Conservation (phyloP, 441 rosid species). For the Erodium trifolium region DNA sequence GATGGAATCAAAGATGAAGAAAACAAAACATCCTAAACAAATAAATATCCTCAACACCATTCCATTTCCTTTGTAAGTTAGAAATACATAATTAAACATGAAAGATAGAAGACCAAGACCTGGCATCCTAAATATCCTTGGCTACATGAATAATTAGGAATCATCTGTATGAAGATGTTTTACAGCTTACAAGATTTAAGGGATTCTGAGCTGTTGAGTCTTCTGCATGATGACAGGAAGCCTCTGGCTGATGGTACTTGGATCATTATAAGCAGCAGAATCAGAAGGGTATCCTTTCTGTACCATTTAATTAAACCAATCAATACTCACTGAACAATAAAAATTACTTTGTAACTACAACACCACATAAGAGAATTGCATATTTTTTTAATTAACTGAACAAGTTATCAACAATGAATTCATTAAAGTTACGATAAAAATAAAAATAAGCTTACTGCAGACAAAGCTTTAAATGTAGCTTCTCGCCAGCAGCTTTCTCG, state of each 20-base stretch:
- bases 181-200: constrained; percentile 31
- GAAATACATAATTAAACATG: background rate
- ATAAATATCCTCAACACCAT: background rate
- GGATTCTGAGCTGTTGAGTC: constrained; percentile 62
- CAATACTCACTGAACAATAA: constrained; percentile 7
- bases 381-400: background rate
- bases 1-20: constrained; percentile 2
- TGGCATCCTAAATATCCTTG: background rate
- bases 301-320: constrained; percentile 24
- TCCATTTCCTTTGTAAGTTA: background rate
- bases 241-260: constrained; percentile 71
- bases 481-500: constrained; percentile 94
- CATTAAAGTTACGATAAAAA: background rate
- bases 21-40: background rate
- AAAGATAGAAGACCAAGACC: background rate
- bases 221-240: constrained; percentile 64
- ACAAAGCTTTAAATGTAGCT: constrained; percentile 55
- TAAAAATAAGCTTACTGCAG: constrained; percentile 42
- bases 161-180: constrained; percentile 18
- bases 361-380: background rate
- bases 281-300: constrained; percentile 84
- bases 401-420: constrained; percentile 4
- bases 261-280: constrained; percentile 70
- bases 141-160: constrained; percentile 13
- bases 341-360: constrained; percentile 2